Conservation (phyloP, 2,329 filamentous ascomycete genomes). For the Aspergillus persii region DNA sequence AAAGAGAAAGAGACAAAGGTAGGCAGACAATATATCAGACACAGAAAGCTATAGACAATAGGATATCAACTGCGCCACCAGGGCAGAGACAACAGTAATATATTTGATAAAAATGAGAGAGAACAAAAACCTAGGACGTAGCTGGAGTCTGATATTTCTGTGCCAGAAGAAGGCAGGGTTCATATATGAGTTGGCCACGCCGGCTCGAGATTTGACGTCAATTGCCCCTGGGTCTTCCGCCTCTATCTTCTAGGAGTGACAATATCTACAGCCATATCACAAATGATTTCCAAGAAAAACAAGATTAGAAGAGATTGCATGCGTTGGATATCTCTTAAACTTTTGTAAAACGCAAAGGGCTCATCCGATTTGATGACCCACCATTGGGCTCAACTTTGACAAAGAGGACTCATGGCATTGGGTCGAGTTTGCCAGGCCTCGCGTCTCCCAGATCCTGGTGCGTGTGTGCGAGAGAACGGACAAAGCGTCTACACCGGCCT, state of each 20-base stretch:
- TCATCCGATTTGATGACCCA: constrained; percentile 17
- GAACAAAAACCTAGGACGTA: not conserved
- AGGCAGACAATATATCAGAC: not conserved
- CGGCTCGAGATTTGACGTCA: not conserved
- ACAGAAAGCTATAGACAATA: not conserved
- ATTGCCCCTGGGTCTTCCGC: not conserved
- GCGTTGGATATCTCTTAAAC: constrained; percentile 6
- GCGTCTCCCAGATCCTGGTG: not conserved
- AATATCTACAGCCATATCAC: constrained; percentile 5
- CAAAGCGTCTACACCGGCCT: not conserved
- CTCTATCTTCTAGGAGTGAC: constrained; percentile 13
- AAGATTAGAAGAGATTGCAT: constrained; percentile 8
- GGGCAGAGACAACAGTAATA: not conserved
- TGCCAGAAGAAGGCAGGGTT: not conserved
- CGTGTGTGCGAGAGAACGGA: not conserved
- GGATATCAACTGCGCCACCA: not conserved
- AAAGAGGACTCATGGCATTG: not conserved
- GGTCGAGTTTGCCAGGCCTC: not conserved
- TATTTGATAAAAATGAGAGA: not conserved
- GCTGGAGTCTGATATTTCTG: not conserved
- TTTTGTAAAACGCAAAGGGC: constrained; percentile 11
- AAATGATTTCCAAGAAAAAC: not conserved
- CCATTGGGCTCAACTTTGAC: not conserved
- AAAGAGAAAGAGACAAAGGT: not conserved
- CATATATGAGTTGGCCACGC: not conserved